Base-by-base conservation (phyloP, 805 yeast species). In the Starmerella etchellsii region DNA sequence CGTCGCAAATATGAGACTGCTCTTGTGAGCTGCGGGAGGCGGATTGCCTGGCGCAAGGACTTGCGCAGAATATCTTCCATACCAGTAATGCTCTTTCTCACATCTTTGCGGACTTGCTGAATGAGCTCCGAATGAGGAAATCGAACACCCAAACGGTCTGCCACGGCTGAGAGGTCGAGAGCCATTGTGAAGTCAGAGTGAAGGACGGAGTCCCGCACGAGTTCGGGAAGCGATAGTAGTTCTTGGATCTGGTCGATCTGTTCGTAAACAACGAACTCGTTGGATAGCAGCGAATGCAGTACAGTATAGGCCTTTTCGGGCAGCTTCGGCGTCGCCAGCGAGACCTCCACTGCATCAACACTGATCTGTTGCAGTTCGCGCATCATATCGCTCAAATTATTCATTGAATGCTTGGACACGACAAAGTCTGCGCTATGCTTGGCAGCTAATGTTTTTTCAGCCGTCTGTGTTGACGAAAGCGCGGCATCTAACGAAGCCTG, bases 151-250 rank as follows among this genome's bases (percentile, higher is more conserved):
- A 91, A 64, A 40, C 93, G 68, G 47, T 78, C 70, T 1, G 81
- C 75, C 52, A 81, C 76, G 24, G 80, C 70, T 11, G 85, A 79
- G 13, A 88, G 71, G 56, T 88, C 94, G 27, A 88, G 69, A 9
- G 95, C 85, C 54, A 85, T 94, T 26, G 84, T 80, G 55, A 87
- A 91, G 54, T 81, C 81, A 0, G 95, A 95, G 35, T 80, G 78
- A 36, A 74, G 68, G 10, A 87, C 82, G 59, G 96, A 83, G n/a
- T 87, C 75, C 36, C 76, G 70, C 26, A 88, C 76, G 36, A 88
- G 58, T 1, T 93, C 70, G 1, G 98, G 96, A 26, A 91, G 63
- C 54, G 83, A 94, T 49, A 88, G 64, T 9, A 87, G 69, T 52
- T 82, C 94, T 45, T 79, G 70, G 10, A 87, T 67, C 30, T 76